Base-by-base conservation (phyloP, 2,329 filamentous ascomycete genomes). In the Bipolaris victoriae region DNA sequence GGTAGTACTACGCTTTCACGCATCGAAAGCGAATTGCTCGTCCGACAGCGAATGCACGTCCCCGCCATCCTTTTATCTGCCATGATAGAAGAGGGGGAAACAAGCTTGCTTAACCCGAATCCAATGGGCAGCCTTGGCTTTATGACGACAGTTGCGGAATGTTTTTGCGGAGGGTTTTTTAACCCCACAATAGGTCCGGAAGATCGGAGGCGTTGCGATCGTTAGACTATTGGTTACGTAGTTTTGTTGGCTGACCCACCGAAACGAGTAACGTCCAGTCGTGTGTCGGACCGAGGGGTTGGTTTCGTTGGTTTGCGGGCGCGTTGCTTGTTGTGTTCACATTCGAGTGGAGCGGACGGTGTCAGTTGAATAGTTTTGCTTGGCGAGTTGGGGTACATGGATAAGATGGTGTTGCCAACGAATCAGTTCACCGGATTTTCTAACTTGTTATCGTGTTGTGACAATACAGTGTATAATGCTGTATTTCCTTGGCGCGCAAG, bases 401-500 rank as follows among this genome's bases (percentile, higher is more conserved):
- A 77, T 59, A 78, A 58, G 13, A 77, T 62, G 20, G 61, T 58
- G 0, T 75, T 76, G 2, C 75, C 75, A 40, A 55, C 60, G 11
- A 74, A 63, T 4, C 64, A 63, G 10, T 49, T 63, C 40, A 78
- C 43, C 11, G 71, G 72, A 43, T 24, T 26, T 7, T 26, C 29
- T 13, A 31, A 1, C 1, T 11, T 5, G 3, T 29, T 4, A 1
- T 4, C 4, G 11, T 31, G 29, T 31, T 9, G 29, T 31, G 29
- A 31, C 29, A 31, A 13, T 31, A 13, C 29, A 10, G 29, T 31
- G 62, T 75, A 82, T 52, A 82, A 82, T 0, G 49, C 64, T 18
- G 80, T 77, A 18, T 74, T 80, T 1, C 72, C 75, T 4, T 73
- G 62, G 4, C 77, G 75, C 40, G 73, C 71, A 15, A 79, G 67